Conservation (phyloP, 164 flowering plant species). For the Aristolochia californica region DNA sequence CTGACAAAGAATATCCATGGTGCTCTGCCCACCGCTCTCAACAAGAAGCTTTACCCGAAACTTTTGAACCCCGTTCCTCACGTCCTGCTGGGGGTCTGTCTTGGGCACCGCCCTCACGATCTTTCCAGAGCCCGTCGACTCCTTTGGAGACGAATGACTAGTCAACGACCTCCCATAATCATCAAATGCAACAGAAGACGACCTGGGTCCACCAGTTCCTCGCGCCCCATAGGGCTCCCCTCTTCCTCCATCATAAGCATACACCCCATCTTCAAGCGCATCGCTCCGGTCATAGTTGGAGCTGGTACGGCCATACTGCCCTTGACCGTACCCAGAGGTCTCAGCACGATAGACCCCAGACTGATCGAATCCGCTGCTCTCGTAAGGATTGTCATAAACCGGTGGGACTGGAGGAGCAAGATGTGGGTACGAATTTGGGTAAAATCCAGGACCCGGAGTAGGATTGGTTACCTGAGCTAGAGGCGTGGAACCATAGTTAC, state of each 20-base stretch:
- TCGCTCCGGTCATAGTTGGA: slow-evolving; percentile 21
- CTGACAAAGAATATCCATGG: slow-evolving; percentile 98
- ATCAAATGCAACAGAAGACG: slow-evolving; percentile 60
- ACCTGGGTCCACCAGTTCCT: slow-evolving; percentile 41
- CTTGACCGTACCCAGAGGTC: slow-evolving; percentile 9
- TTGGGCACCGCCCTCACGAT: slow-evolving; percentile 85
- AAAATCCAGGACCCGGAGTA: slow-evolving; percentile 14
- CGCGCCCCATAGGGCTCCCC: slow-evolving; percentile 84
- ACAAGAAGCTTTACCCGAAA: slow-evolving; percentile 84
- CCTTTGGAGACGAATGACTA: slow-evolving; percentile 13
- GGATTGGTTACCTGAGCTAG: neutral
- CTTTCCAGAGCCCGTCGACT: slow-evolving; percentile 9
- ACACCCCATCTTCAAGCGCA: slow-evolving; percentile 52
- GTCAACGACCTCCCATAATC: slow-evolving; percentile 73
- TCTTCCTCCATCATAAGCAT: slow-evolving; percentile 66
- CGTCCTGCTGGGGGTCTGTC: slow-evolving; percentile 66
- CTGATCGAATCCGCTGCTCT: slow-evolving; percentile 28
- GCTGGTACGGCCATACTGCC: slow-evolving; percentile 13
- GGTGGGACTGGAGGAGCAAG: slow-evolving; percentile 21
- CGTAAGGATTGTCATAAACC: slow-evolving; percentile 29
- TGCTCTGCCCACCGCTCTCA: slow-evolving; percentile 65
- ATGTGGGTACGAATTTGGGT: slow-evolving; percentile 2
- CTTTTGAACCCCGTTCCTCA: slow-evolving; percentile 76
- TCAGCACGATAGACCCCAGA: slow-evolving; percentile 30
- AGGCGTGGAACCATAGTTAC: slow-evolving; percentile 19